Evolutionary conservation across 1,139 yeast genomes (phyloP), one percentile per base, ranked within the genome.

Genomic region (Yamadazyma buinensis): DNA sequence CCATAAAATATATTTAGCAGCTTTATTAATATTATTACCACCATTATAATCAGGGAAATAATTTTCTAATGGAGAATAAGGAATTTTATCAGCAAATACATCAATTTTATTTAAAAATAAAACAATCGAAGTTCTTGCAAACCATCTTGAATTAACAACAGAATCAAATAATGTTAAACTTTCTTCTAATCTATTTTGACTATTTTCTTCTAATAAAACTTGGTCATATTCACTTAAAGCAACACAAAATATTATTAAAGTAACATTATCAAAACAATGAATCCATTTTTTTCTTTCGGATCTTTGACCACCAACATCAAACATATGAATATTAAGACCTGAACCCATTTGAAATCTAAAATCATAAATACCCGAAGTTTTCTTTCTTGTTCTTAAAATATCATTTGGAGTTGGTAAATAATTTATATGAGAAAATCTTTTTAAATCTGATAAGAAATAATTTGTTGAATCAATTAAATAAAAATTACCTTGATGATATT

Each of bases 261-360:
- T 84, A 23, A 88, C 97, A 49, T 88, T 87, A 58, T 88, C 95
- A 52, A 88, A 88, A 54, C 96, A 88, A 59, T 88, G 95, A 46
- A 88, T 88, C 97, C 97, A 88, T 57, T 88, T 88, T 52, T 86
- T 86, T 35, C 97, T 77, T 61, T 88, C 97, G 2, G 92, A 80
- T 48, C 97, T 67, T 60, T 88, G 97, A 2, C 97, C 97, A 42
- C 97, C 97, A 32, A 88, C 96, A 57, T 88, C 97, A 54, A 74
- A 87, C 72, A 88, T 78, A 57, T 86, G 95, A 38, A 87, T 75
- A 51, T 80, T 80, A 37, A 86, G 64, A 5, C 75, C 72, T 33
- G 75, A 76, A 26, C 86, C 90, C 80, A 87, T 76, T 44, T 81
- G 80, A 51, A 88, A 85, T 38, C 73, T 71, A 42, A 86, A 80